phyloP scores from a whole-genome alignment of 2,329 filamentous ascomycete species.

The Ceratocystis destructans region DNA sequence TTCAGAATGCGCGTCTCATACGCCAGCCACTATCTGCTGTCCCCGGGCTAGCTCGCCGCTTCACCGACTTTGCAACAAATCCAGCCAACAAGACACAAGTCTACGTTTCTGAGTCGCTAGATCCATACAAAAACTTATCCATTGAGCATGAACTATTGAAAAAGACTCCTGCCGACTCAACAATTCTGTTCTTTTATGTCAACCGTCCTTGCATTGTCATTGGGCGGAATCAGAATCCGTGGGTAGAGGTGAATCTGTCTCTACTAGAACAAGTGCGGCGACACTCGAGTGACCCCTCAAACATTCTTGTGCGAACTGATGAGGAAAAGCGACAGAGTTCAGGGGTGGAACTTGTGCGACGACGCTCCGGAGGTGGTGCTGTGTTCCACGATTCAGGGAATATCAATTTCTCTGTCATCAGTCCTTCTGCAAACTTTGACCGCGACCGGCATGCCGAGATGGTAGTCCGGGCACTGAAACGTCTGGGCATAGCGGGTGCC shows the following conservation, averaged over 20 bases:
- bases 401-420: conserved; percentile 88
- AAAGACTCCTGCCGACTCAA: conserved; percentile 55
- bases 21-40: not conserved
- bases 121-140: conserved; percentile 83
- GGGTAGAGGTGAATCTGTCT: conserved; percentile 72
- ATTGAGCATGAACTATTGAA: conserved; percentile 84
- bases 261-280: conserved; percentile 31
- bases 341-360: conserved; percentile 52
- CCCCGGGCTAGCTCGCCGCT: conserved; percentile 20
- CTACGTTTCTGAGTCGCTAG: conserved; percentile 53
- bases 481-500: conserved; percentile 43
- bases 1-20: not conserved
- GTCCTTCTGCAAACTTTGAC: conserved; percentile 61
- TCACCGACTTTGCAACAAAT: conserved; percentile 30
- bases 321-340: conserved; percentile 22
- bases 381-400: conserved; percentile 93
- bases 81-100: conserved; percentile 45
- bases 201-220: conserved; percentile 82
- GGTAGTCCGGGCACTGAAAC: conserved; percentile 69
- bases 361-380: conserved; percentile 77
- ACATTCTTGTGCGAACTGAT: conserved; percentile 14
- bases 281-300: not conserved
- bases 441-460: conserved; percentile 81
- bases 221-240: conserved; percentile 94
- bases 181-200: conserved; percentile 72